These are phyloP conservation scores for Amylostereum chailletii DNA, from an alignment of 1,284 basidiomycete species.

Conservation along the genomic window DNA sequence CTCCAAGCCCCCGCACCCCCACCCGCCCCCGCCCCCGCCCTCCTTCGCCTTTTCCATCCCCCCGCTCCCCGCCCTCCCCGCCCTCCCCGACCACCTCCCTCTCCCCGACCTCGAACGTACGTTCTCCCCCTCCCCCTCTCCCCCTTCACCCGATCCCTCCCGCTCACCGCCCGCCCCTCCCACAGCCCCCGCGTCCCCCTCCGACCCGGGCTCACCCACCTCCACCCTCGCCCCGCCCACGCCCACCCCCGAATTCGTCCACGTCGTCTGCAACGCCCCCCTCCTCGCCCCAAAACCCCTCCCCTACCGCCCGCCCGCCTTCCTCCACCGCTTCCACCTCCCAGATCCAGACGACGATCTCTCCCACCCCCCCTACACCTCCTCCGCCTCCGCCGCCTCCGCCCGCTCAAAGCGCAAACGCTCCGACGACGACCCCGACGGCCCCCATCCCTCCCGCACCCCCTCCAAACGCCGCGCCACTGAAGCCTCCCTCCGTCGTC, in stretches of 20 bases:
- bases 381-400: slow-evolving; percentile 39
- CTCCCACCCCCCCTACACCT: slow-evolving; percentile 57
- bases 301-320: slow-evolving; percentile 59
- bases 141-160: slow-evolving; percentile 18
- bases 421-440: slow-evolving; percentile 22
- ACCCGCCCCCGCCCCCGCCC: background rate
- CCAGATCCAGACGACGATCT: slow-evolving; percentile 65
- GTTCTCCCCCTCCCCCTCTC: slow-evolving; percentile 1
- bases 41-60: slow-evolving; percentile 2
- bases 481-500: slow-evolving; percentile 7
- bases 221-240: slow-evolving; percentile 16
- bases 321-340: slow-evolving; percentile 47
- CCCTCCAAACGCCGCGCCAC: slow-evolving; percentile 20
- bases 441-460: slow-evolving; percentile 14
- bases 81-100: slow-evolving; percentile 11
- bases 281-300: slow-evolving; percentile 57
- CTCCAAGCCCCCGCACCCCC: background rate
- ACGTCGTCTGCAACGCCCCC: slow-evolving; percentile 54
- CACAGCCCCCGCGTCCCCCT: slow-evolving; percentile 32
- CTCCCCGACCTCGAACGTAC: slow-evolving; percentile 10
- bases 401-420: slow-evolving; percentile 49
- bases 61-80: slow-evolving; percentile 7
- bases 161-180: background rate
- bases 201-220: slow-evolving; percentile 24
- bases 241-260: slow-evolving; percentile 20